A percentile compares a stretch with the other conserved stretches of the same genome.
phyloP scores from a whole-genome alignment of 129 eudicot species.

The Chrysanthemum seticuspe region DNA sequence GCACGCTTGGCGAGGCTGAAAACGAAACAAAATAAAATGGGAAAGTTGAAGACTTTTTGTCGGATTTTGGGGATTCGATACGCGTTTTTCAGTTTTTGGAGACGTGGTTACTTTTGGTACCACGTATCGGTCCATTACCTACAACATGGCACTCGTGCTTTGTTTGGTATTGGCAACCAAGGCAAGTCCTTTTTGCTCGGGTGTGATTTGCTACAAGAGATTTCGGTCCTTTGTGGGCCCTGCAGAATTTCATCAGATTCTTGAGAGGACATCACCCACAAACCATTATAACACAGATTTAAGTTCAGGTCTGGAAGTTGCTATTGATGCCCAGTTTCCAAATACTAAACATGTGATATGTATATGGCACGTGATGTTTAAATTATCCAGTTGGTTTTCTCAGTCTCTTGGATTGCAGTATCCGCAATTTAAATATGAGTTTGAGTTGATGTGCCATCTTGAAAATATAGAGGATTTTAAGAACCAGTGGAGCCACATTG shows the following conservation, averaged over 20 bases:
- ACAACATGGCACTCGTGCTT: constrained; percentile 59
- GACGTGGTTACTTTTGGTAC: constrained; percentile 81
- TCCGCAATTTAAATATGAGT: constrained; percentile 59
- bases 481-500: constrained; percentile 74
- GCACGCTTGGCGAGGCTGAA: no score
- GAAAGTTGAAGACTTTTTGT: constrained; percentile 62
- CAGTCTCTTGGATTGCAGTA: constrained; percentile 51
- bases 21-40: constrained; percentile 49
- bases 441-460: constrained; percentile 57
- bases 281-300: no score
- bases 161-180: constrained; percentile 76
- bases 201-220: constrained; percentile 76
- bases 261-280: no score
- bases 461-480: constrained; percentile 72
- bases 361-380: constrained; percentile 55
- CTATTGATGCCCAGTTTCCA: constrained; percentile 60
- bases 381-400: constrained; percentile 56
- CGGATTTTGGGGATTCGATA: constrained; percentile 70
- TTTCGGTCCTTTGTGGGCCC: constrained; percentile 62
- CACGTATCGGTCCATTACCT: constrained; percentile 67
- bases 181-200: constrained; percentile 68
- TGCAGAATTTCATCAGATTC: constrained; percentile 65
- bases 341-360: constrained; percentile 62
- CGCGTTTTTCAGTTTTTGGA: constrained; percentile 65
- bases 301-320: no score